phyloP scores from a whole-genome alignment of 352 stramenopile genomes.

The Peronospora belbahrii region DNA sequence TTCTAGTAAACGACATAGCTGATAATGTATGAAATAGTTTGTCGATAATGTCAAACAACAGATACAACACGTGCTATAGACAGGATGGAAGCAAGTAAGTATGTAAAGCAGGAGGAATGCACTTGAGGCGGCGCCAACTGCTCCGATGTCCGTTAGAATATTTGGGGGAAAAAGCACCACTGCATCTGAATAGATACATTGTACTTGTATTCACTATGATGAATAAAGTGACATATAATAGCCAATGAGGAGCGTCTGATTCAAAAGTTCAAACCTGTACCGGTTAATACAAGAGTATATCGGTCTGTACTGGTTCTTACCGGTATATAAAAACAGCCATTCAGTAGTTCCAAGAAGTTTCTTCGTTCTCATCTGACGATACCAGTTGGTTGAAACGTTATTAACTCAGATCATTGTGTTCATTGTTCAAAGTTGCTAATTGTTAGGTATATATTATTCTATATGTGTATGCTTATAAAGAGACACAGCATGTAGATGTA shows the following conservation, averaged over 20 bases:
- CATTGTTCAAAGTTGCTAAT: no score
- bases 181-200: constrained; percentile 3
- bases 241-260: constrained; percentile 18
- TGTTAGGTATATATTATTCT: no score
- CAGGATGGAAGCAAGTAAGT: background rate
- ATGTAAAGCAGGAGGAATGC: background rate
- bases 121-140: background rate
- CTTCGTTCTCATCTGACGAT: no score
- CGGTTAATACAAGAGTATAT: background rate
- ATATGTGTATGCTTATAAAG: no score
- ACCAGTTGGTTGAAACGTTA: no score
- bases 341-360: no score
- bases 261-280: constrained; percentile 31
- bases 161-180: constrained; percentile 9
- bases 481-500: no score
- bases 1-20: constrained; percentile 23
- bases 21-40: background rate
- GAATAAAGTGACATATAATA: background rate
- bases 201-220: constrained; percentile 26
- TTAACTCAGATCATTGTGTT: no score
- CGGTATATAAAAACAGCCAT: no score
- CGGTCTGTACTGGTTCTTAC: constrained; percentile 4
- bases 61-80: constrained; percentile 4
- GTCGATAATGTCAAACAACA: background rate
- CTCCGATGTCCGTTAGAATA: constrained; percentile 8